Conservation (phyloP, 1,284 basidiomycete genomes). For the Jaminaea rosea region DNA sequence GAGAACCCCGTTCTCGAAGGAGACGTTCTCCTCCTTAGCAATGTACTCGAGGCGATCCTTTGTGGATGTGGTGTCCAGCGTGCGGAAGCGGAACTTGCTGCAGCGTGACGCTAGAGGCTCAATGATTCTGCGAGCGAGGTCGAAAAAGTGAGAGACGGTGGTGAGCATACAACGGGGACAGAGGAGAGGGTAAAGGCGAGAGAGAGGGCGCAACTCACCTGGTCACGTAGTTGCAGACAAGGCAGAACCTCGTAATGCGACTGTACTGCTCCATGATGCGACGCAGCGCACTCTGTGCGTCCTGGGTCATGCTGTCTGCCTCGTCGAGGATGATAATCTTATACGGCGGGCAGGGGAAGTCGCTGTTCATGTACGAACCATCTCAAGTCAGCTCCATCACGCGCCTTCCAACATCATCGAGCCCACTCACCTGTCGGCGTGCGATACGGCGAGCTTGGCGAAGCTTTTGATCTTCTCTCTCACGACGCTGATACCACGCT, state of each 20-base stretch:
- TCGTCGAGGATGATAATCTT: conserved; percentile 99
- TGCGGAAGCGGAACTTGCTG: conserved; percentile 96
- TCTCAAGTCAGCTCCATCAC: too few species aligned
- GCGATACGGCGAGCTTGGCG: conserved; percentile 58
- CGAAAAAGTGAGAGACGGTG: background rate
- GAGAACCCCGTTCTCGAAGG: conserved; percentile 49
- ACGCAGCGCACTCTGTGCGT: conserved; percentile 87
- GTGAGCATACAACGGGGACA: background rate
- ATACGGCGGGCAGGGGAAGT: conserved; percentile 91
- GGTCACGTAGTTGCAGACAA: conserved; percentile 99
- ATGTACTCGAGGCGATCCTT: conserved; percentile 70
- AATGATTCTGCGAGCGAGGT: conserved; percentile 67
- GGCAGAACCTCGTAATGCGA: conserved; percentile 90
- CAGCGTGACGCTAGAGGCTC: conserved; percentile 97
- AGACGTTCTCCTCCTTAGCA: conserved; percentile 55
- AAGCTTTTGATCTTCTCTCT: conserved; percentile 98
- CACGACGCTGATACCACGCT: conserved; percentile 91
- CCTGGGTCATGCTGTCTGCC: conserved; percentile 99
- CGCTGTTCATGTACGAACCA: background rate
- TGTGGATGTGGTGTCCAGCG: conserved; percentile 71
- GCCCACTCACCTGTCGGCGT: conserved; percentile 19
- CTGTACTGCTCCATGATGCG: conserved; percentile 99
- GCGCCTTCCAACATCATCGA: background rate
- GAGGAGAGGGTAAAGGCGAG: background rate
- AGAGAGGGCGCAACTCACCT: conserved; percentile 55